Percentiles rank a stretch among this genome's conserved stretches.
phyloP scores from a whole-genome alignment of 2,329 filamentous ascomycete species.

The Ophiocordyceps australis region DNA sequence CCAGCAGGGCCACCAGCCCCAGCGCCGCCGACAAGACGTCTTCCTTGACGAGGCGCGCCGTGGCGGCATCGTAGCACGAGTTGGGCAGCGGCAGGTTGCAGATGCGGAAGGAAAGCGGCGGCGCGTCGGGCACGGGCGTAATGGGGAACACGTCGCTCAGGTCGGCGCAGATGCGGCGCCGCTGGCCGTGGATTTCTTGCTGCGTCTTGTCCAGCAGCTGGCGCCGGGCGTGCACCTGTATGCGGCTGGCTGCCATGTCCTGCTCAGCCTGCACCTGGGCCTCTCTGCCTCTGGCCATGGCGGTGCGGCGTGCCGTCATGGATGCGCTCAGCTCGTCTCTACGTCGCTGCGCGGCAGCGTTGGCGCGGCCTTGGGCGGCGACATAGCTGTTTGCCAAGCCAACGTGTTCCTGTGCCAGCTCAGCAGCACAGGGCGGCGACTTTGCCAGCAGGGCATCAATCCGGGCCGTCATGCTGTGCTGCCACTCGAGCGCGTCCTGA shows the following conservation, averaged over 20 bases:
- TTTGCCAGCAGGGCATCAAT: constrained; percentile 43
- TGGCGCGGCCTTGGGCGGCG: constrained; percentile 42
- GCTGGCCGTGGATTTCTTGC: constrained; percentile 64
- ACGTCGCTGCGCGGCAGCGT: constrained; percentile 41
- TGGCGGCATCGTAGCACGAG: constrained; percentile 44
- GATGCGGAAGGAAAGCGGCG: constrained; percentile 68
- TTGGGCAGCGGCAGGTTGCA: constrained; percentile 65
- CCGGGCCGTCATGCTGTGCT: constrained; percentile 55
- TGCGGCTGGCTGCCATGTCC: constrained; percentile 42
- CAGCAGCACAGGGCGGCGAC: constrained; percentile 21
- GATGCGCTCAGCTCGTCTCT: constrained; percentile 51
- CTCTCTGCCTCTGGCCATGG: constrained; percentile 46
- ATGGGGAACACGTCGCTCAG: constrained; percentile 68
- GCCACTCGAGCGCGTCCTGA: constrained; percentile 69
- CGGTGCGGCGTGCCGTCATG: constrained; percentile 43
- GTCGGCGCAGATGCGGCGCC: constrained; percentile 75
- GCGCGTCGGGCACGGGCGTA: constrained; percentile 33
- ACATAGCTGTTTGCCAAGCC: constrained; percentile 35
- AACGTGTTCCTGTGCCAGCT: constrained; percentile 29
- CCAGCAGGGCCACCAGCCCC: constrained; percentile 60
- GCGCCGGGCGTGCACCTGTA: constrained; percentile 38
- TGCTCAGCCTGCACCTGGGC: constrained; percentile 37
- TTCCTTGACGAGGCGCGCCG: constrained; percentile 32
- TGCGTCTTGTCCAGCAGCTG: constrained; percentile 35
- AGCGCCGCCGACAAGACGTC: constrained; percentile 65